phyloP scores from a whole-genome alignment of 2,329 filamentous ascomycete species.

The Myriosclerotinia scirpicola region DNA sequence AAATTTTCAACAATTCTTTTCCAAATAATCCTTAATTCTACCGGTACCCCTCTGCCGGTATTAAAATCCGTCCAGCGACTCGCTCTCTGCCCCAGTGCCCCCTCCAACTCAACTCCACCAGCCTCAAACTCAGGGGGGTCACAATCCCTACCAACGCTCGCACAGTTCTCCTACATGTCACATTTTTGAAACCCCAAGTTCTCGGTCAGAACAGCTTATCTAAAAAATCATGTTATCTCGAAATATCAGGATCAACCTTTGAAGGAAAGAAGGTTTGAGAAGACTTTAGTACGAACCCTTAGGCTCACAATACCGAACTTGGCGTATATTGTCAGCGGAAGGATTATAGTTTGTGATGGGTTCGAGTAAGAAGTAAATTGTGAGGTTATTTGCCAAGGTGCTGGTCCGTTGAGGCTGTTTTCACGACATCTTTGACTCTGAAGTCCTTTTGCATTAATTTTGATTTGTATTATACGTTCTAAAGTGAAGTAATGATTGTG shows the following conservation, averaged over 20 bases:
- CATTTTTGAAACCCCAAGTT: conserved; percentile 3
- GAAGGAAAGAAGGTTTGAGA: background rate
- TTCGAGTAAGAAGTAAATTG: background rate
- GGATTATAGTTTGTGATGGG: background rate
- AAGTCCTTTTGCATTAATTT: background rate
- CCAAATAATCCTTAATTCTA: no score
- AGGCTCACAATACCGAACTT: background rate
- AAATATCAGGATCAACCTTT: background rate
- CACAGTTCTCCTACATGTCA: conserved; percentile 9
- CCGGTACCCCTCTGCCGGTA: background rate
- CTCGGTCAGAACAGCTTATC: no score
- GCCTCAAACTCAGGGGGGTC: conserved; percentile 6
- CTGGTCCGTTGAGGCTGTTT: background rate
- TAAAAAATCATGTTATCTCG: background rate
- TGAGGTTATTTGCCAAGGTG: conserved; percentile 1
- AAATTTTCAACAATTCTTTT: no score
- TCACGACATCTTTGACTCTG: background rate
- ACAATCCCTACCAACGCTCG: conserved; percentile 7
- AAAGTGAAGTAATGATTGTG: conserved; percentile 10
- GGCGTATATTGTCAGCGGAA: background rate
- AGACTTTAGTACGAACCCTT: background rate
- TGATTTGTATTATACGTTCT: conserved; percentile 2
- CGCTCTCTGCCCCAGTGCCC: background rate
- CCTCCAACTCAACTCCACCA: background rate
- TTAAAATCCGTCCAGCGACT: background rate